Evolutionary conservation across 192 early-diverging fungal genomes (phyloP).

Genomic region (Rhizophagus clarus): DNA sequence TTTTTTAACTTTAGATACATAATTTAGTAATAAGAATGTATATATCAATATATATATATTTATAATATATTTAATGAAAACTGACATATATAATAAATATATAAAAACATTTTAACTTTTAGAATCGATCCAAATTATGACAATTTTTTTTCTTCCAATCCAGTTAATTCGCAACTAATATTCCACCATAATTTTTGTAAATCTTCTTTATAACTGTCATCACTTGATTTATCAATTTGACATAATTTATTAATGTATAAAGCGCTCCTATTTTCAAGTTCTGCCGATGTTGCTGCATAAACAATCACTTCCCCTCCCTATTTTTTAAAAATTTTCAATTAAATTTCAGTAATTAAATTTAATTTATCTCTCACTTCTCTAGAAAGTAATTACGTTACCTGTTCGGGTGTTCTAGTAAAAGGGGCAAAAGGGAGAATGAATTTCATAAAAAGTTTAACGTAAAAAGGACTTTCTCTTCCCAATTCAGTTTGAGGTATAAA

Average conservation of each 20-base stretch:
- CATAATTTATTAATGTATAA: constrained; percentile 20
- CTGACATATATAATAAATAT: too few species aligned
- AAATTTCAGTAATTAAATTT: background rate
- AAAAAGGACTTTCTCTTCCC: background rate
- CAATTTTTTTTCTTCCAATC: constrained; percentile 20
- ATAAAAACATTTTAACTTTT: too few species aligned
- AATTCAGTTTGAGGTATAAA: constrained; percentile 12
- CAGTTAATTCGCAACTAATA: constrained; percentile 34
- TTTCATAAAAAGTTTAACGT: background rate
- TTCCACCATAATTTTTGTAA: constrained; percentile 50
- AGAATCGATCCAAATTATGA: background rate
- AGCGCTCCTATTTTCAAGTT: constrained; percentile 5
- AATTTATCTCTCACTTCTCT: background rate
- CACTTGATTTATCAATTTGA: constrained; percentile 33
- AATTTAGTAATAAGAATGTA: too few species aligned
- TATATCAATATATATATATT: too few species aligned
- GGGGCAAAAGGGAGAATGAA: constrained; percentile 3
- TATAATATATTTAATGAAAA: too few species aligned
- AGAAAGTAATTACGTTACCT: constrained; percentile 5
- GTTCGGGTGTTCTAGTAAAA: constrained; percentile 15
- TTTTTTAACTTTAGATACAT: too few species aligned
- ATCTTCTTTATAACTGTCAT: constrained; percentile 39
- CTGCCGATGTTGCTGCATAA: constrained; percentile 16
- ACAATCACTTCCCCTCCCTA: constrained; percentile 25
- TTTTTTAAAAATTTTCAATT: too few species aligned